phyloP scores from a whole-genome alignment of 2,329 filamentous ascomycete genomes.

The Trichoderma endophyticum region DNA sequence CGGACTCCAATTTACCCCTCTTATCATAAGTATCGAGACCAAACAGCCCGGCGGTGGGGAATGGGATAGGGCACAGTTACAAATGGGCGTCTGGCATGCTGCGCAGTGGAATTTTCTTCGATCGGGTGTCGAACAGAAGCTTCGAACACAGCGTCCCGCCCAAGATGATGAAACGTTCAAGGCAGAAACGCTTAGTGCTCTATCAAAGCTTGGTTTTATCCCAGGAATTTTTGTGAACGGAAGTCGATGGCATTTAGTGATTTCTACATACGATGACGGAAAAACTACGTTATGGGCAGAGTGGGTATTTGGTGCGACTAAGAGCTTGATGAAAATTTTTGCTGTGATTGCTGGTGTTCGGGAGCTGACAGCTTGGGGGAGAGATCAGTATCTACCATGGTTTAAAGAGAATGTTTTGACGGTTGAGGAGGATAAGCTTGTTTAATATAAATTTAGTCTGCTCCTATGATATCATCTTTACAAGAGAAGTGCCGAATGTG shows the following conservation, averaged over 20 bases:
- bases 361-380: background rate
- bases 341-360: background rate
- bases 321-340: conserved; percentile 14
- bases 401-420: background rate
- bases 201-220: background rate
- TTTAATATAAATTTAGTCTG: no score
- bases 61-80: background rate
- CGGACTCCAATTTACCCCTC: background rate
- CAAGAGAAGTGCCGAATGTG: no score
- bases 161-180: background rate
- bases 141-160: background rate
- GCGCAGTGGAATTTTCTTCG: background rate
- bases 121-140: background rate
- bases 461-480: no score
- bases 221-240: background rate
- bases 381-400: background rate
- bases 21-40: background rate
- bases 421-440: background rate
- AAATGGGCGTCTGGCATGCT: background rate
- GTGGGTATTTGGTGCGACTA: background rate
- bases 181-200: background rate
- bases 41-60: background rate
- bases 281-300: background rate
- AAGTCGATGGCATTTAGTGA: background rate
- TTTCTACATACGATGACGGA: background rate